Evolutionary conservation across 768 basidiomycete genomes (phyloP).

Genomic region (Hemileccinum rubropunctum): DNA sequence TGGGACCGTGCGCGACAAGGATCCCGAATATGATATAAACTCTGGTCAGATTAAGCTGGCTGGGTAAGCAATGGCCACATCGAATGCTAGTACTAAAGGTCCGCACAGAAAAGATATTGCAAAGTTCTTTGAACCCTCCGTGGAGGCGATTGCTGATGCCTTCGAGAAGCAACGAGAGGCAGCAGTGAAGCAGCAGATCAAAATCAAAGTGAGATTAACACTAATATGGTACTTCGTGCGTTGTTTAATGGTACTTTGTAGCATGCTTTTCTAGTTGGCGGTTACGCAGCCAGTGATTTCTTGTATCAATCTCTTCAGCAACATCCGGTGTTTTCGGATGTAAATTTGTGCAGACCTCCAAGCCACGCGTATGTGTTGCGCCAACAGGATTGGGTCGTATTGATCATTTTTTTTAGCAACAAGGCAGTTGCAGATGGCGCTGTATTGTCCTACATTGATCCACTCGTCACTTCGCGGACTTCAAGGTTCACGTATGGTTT

Average conservation of each 20-base stretch:
- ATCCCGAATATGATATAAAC: neutral
- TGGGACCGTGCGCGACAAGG: no score
- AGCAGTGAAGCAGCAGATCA: constrained; percentile 20
- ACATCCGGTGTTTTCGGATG: constrained; percentile 29
- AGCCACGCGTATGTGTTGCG: constrained; percentile 41
- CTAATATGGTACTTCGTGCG: neutral
- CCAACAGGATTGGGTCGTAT: neutral
- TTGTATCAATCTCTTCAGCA: constrained; percentile 40
- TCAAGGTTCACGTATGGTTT: no score
- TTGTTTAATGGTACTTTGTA: neutral
- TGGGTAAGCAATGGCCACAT: constrained; percentile 25
- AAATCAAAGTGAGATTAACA: constrained; percentile 17
- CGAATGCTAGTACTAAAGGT: no score
- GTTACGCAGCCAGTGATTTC: constrained; percentile 48
- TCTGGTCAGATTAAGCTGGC: constrained; percentile 36
- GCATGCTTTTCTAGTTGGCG: constrained; percentile 48
- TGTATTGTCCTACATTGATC: constrained; percentile 38
- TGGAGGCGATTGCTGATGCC: constrained; percentile 25
- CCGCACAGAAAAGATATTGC: constrained; percentile 32
- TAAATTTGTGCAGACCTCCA: constrained; percentile 46
- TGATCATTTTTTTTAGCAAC: constrained; percentile 33
- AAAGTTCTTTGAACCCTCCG: constrained; percentile 30
- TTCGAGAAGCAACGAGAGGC: constrained; percentile 27
- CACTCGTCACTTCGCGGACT: constrained; percentile 33
- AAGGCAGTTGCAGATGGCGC: constrained; percentile 54